Conservation (phyloP, 208 protist species). For the Acanthamoeba triangularis region DNA sequence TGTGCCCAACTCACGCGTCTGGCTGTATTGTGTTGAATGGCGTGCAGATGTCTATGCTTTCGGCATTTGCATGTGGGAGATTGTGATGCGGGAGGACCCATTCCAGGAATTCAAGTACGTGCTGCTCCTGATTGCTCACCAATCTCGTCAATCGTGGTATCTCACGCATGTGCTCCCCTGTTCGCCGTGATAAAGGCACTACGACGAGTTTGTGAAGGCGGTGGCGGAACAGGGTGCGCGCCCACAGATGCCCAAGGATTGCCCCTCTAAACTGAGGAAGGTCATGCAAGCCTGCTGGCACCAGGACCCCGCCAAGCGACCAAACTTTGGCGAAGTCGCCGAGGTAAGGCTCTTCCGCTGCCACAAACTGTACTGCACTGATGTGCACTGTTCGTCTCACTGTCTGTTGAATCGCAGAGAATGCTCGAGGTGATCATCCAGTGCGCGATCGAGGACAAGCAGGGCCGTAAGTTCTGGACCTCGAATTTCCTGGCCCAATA, state of each 20-base stretch:
- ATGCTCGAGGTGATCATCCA: constrained; percentile 52
- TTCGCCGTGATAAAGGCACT: background rate
- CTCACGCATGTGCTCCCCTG: background rate
- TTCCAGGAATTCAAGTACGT: constrained; percentile 63
- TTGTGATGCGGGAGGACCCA: constrained; percentile 42
- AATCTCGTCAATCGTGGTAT: too few species aligned
- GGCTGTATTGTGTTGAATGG: too few species aligned
- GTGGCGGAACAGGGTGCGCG: constrained; percentile 31
- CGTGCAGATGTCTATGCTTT: constrained; percentile 54
- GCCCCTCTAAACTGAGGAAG: constrained; percentile 48
- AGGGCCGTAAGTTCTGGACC: constrained; percentile 55
- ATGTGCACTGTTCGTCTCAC: background rate
- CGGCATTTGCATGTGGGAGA: constrained; percentile 59
- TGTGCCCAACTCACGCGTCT: background rate
- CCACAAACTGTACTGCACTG: background rate
- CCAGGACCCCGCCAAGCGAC: constrained; percentile 48
- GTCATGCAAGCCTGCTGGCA: constrained; percentile 67
- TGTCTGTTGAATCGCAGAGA: background rate
- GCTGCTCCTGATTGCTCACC: background rate
- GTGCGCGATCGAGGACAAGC: constrained; percentile 62
- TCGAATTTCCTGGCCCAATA: constrained; percentile 56
- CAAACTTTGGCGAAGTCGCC: constrained; percentile 47
- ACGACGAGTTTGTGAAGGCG: constrained; percentile 38
- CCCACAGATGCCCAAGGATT: constrained; percentile 30
- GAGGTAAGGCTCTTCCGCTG: background rate